These are phyloP conservation scores for Arachis hypogaea DNA, from an alignment of 306 rosid species.

Conservation along the genomic window DNA sequence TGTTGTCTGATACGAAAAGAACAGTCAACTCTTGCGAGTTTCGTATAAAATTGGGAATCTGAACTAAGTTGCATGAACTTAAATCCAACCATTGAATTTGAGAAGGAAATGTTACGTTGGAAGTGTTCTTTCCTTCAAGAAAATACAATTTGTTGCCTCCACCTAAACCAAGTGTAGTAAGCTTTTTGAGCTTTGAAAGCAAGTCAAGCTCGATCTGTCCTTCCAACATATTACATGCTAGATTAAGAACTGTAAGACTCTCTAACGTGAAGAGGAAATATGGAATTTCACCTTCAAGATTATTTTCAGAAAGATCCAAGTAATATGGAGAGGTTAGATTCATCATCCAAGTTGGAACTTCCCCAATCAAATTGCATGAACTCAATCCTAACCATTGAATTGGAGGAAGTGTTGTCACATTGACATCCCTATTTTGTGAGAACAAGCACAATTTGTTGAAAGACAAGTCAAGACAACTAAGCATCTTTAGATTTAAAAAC, in stretches of 20 bases:
- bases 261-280: not conserved
- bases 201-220: not conserved
- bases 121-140: not conserved
- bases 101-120: not conserved
- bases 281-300: not conserved
- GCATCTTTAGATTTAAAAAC: no score
- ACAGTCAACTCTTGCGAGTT: not conserved
- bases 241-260: not conserved
- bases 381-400: no score
- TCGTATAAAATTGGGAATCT: conserved; percentile 1
- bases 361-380: not conserved
- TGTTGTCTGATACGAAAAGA: not conserved
- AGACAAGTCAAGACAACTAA: no score
- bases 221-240: not conserved
- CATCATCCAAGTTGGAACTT: not conserved
- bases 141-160: not conserved
- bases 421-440: no score
- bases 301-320: no score
- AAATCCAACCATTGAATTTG: no score
- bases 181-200: not conserved
- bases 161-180: not conserved
- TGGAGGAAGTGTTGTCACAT: no score
- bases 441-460: no score
- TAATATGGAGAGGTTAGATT: not conserved
- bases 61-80: not conserved